These are phyloP conservation scores for Penicillium canescens DNA, from an alignment of 495 filamentous ascomycete species.

Conservation along the genomic window DNA sequence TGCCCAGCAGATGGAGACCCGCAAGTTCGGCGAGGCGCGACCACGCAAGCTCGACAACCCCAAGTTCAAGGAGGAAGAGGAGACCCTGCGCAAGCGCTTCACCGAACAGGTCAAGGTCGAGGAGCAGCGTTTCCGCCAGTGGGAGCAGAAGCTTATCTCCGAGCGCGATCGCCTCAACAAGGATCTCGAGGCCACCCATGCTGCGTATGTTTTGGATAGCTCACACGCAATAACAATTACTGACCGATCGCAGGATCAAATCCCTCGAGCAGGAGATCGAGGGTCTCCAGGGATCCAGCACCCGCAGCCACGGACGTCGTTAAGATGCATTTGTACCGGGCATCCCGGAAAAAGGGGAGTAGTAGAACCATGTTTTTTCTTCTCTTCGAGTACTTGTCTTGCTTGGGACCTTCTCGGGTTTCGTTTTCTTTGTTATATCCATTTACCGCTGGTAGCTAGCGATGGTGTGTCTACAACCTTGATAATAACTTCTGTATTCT, in stretches of 20 bases:
- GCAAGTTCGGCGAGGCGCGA: conserved; percentile 97
- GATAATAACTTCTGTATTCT: conserved; percentile 51
- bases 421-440: conserved; percentile 39
- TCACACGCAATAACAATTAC: conserved; percentile 10
- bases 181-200: conserved; percentile 95
- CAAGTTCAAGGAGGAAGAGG: conserved; percentile 99
- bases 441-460: conserved; percentile 50
- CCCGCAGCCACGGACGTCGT: conserved; percentile 93
- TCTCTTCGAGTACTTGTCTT: conserved; percentile 42
- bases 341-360: conserved; percentile 35
- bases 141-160: conserved; percentile 99
- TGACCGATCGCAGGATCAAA: conserved; percentile 71
- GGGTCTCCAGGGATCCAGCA: conserved; percentile 85
- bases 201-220: conserved; percentile 59
- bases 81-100: conserved; percentile 95
- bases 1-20: conserved; percentile 98
- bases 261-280: conserved; percentile 91
- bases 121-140: conserved; percentile 96
- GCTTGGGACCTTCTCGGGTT: conserved; percentile 31
- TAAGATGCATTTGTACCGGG: conserved; percentile 47
- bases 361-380: conserved; percentile 32
- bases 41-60: conserved; percentile 98
- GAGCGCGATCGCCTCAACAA: conserved; percentile 99
- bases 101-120: conserved; percentile 99
- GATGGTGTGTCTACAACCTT: conserved; percentile 50